Conservation (phyloP, 2,329 filamentous ascomycete genomes). For the Penicillium polonicum region DNA sequence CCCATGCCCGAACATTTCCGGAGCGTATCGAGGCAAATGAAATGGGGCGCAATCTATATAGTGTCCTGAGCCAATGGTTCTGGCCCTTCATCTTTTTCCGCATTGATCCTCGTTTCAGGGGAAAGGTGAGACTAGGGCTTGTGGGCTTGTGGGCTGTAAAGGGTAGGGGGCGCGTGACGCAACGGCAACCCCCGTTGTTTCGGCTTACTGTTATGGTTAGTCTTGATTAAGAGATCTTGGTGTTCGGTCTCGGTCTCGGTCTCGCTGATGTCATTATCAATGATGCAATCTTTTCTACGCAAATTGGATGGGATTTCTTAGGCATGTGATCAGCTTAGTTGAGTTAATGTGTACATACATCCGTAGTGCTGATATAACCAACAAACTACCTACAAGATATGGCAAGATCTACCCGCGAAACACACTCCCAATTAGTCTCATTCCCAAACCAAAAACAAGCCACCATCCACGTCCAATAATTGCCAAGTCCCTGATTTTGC, state of each 20-base stretch:
- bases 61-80: neutral
- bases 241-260: neutral
- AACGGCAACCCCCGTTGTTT: conserved; percentile 1
- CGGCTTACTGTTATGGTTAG: neutral
- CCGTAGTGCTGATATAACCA: neutral
- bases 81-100: neutral
- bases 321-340: neutral
- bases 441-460: neutral
- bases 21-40: neutral
- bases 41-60: neutral
- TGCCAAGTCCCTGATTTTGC: neutral
- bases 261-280: neutral
- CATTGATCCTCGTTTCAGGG: conserved; percentile 8
- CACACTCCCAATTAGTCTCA: neutral
- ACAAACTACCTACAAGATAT: neutral
- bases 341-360: neutral
- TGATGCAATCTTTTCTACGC: neutral
- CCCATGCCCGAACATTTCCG: neutral
- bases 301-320: neutral
- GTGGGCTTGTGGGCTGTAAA: neutral
- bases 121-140: conserved; percentile 2
- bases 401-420: neutral
- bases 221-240: neutral
- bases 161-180: neutral
- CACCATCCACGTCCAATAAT: neutral